Percentiles rank a stretch among this genome's conserved stretches.
Evolutionary conservation across 441 rosid genomes (phyloP).

Genomic region (Cnidoscolus chayamansa): DNA sequence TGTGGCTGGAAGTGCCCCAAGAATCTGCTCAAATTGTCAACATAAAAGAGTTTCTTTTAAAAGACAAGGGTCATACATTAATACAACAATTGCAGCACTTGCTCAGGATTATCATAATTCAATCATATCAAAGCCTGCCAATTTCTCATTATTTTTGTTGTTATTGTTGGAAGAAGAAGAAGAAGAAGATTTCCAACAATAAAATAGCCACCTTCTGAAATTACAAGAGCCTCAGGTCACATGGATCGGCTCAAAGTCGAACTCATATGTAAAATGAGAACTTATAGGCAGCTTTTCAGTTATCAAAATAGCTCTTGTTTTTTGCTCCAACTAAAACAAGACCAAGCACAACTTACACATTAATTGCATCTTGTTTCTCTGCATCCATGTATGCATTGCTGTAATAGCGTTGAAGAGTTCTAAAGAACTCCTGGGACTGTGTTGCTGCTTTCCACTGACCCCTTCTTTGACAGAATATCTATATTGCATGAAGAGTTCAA

Average conservation of each 20-base stretch:
- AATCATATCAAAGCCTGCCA: slow-evolving; percentile 7
- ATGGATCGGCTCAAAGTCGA: not conserved
- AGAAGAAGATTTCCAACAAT: not conserved
- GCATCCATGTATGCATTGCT: slow-evolving; percentile 97
- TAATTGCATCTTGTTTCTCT: slow-evolving; percentile 95
- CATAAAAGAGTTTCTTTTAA: not conserved
- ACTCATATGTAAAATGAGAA: not conserved
- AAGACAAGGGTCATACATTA: not conserved
- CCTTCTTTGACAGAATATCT: slow-evolving; percentile 93
- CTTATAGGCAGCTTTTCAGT: not conserved
- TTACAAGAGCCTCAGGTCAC: not conserved
- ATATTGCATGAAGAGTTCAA: slow-evolving; percentile 12
- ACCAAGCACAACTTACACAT: slow-evolving; percentile 51
- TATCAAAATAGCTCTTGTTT: not conserved
- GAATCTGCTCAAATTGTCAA: slow-evolving; percentile 51
- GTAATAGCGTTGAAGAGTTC: slow-evolving; percentile 95
- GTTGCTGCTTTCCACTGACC: slow-evolving; percentile 99
- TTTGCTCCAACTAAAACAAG: slow-evolving; percentile 11
- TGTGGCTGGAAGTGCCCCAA: slow-evolving; percentile 91
- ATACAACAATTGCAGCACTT: slow-evolving; percentile 1
- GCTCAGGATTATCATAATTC: not conserved
- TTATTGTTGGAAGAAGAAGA: too few relatives aligned
- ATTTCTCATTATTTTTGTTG: not conserved
- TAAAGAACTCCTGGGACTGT: slow-evolving; percentile 97
- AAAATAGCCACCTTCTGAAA: not conserved